Evolutionary conservation across 495 filamentous ascomycete genomes (phyloP).

Genomic region (Chaetomium fimeti): DNA sequence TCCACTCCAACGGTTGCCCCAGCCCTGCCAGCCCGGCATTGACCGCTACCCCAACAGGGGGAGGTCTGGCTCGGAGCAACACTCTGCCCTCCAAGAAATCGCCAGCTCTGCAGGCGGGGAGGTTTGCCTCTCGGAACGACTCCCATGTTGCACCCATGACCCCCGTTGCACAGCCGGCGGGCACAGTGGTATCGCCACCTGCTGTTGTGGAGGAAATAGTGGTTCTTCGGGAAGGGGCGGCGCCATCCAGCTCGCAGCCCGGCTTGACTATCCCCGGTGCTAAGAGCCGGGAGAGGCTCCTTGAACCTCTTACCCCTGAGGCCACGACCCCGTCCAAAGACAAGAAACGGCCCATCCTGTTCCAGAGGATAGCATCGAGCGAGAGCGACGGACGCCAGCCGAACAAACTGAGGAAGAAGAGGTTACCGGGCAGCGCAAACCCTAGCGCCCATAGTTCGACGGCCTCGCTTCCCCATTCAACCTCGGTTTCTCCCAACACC

Average conservation of each 20-base stretch:
- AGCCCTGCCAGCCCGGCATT: slow-evolving; percentile 70
- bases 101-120: slow-evolving; percentile 59
- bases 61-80: slow-evolving; percentile 79
- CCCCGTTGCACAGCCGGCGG: slow-evolving; percentile 26
- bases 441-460: slow-evolving; percentile 84
- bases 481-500: slow-evolving; percentile 38
- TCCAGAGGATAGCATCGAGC: slow-evolving; percentile 63
- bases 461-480: slow-evolving; percentile 60
- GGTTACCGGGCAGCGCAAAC: slow-evolving; percentile 67
- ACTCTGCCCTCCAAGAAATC: slow-evolving; percentile 93
- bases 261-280: slow-evolving; percentile 30
- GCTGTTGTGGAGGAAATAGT: slow-evolving; percentile 32
- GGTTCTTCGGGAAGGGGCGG: slow-evolving; percentile 28
- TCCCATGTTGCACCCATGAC: slow-evolving; percentile 38
- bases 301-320: slow-evolving; percentile 38
- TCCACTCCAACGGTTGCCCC: slow-evolving; percentile 64
- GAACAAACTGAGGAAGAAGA: slow-evolving; percentile 84
- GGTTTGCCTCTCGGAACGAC: slow-evolving; percentile 44
- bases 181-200: slow-evolving; percentile 25
- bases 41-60: slow-evolving; percentile 51
- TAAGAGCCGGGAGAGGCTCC: slow-evolving; percentile 52
- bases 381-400: slow-evolving; percentile 66
- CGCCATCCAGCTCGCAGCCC: slow-evolving; percentile 19
- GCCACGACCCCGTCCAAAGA: slow-evolving; percentile 67
- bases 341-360: slow-evolving; percentile 64